Evolutionary conservation across 2,329 filamentous ascomycete genomes (phyloP).

Genomic region (Ascomycota sp.): DNA sequence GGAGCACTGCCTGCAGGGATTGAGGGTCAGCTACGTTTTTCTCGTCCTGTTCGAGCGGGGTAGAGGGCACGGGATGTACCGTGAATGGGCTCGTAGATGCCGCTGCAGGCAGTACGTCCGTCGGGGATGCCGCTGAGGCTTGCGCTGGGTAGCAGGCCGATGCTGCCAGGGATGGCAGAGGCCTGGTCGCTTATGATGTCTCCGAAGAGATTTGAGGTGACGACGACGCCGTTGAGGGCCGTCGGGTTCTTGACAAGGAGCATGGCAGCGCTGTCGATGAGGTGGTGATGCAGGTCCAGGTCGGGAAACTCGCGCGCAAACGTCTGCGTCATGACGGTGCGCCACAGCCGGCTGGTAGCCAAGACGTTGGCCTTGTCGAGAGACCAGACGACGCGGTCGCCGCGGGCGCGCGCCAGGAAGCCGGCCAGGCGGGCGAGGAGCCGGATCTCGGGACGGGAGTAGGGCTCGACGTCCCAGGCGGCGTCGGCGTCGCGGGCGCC

Average conservation of each 20-base stretch:
- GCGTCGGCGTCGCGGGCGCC: too few relatives aligned
- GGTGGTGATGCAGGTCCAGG: conserved; percentile 64
- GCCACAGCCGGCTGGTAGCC: conserved; percentile 75
- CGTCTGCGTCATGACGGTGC: conserved; percentile 66
- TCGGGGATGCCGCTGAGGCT: conserved; percentile 74
- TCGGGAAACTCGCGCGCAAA: conserved; percentile 81
- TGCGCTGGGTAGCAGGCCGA: conserved; percentile 75
- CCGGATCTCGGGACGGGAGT: conserved; percentile 71
- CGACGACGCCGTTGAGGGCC: conserved; percentile 70
- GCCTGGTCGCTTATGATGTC: conserved; percentile 95
- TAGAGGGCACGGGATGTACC: conserved; percentile 30
- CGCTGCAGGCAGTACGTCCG: conserved; percentile 67
- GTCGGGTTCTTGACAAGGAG: conserved; percentile 88
- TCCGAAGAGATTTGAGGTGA: conserved; percentile 87
- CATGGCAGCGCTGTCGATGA: conserved; percentile 96
- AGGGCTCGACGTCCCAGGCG: conserved; percentile 77
- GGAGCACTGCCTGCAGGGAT: conserved; percentile 71
- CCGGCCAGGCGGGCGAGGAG: conserved; percentile 68
- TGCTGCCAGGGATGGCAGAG: conserved; percentile 76
- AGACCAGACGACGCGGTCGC: conserved; percentile 53
- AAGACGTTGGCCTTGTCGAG: conserved; percentile 95
- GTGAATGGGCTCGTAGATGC: conserved; percentile 96
- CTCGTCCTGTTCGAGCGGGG: not conserved
- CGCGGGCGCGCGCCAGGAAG: conserved; percentile 55
- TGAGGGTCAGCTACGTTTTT: not conserved